Base-by-base conservation (phyloP, 176 grass and related monocot species). In the Aegilops tauschii region DNA sequence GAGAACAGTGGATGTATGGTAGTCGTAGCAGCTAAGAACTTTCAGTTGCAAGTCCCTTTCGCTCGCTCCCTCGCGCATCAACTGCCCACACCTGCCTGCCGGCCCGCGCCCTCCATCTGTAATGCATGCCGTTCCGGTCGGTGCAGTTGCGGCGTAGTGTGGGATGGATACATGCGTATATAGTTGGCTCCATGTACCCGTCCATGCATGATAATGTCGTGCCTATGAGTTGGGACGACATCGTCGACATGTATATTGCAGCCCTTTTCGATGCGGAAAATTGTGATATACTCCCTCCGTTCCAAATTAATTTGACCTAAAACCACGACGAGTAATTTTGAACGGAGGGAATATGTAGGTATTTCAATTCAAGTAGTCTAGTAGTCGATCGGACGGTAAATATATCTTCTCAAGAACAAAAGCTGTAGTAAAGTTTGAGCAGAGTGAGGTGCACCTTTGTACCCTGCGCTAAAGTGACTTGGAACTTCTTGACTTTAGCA, bases 1-100 rank as follows among this genome's bases (percentile, higher is more conserved):
- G 39, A 59, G 56, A 61, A 42, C 12, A 49, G 47, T 49, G 47
- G 47, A 47, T 47, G 13, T 49, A 14, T 49, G 12, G 4, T 14
- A 49, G 47, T 5, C 47, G 47, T 47, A 12, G 44, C 42, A 44
- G 42, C 42, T 44, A 44, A 44, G 10, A 12, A 12, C n/a, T 86
- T 90, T 90, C 73, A 20, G 84, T 90, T 90, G 39, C 64, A 14
- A 44, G 84, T 86, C 80, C 25, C 84, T 86, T 87, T 90, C 79
- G 73, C 11, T 29, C 29, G 3, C 50, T 11, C 40, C 0, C 10
- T 47, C 45, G 45, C 12, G 65, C 58, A 37, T 27, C 74, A 80
- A 40, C 81, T 77, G 45, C 62, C 23, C 70, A 6, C 62, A 47
- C 71, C 40, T 73, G 21, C 37, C 69, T 72, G 34, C 34, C 45